Percentiles rank a stretch among this genome's conserved stretches.
These are phyloP conservation scores for Cercis canadensis DNA, from an alignment of 306 rosid species.

Conservation along the genomic window DNA sequence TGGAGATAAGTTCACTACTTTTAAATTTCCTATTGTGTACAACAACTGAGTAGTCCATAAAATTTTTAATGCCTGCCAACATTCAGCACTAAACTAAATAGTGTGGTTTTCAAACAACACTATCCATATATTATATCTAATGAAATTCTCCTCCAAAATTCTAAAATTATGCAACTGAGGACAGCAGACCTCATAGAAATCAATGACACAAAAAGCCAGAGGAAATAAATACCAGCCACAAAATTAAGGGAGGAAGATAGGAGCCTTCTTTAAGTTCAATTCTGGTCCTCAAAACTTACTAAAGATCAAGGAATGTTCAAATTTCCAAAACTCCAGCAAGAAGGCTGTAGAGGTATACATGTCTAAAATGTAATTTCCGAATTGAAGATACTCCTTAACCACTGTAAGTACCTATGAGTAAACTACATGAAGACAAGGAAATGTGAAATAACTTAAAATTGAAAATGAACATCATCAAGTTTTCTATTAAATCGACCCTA, in stretches of 20 bases:
- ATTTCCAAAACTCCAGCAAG: background rate
- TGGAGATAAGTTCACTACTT: background rate
- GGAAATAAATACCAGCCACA: background rate
- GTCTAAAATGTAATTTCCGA: conserved; percentile 22
- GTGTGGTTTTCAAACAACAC: background rate
- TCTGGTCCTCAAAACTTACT: background rate
- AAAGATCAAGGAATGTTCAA: background rate
- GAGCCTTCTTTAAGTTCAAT: conserved; percentile 22
- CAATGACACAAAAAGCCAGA: background rate
- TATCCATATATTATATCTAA: background rate
- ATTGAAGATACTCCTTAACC: conserved; percentile 14
- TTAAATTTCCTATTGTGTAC: no score
- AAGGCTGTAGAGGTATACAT: conserved; percentile 7
- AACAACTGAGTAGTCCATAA: background rate
- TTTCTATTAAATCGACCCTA: conserved; percentile 16
- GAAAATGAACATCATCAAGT: conserved; percentile 12
- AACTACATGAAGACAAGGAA: background rate
- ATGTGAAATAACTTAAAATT: background rate
- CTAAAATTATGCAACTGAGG: background rate
- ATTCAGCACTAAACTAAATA: no score
- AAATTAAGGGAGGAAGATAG: background rate
- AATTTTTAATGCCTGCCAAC: background rate
- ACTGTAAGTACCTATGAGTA: no score
- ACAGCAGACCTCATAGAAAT: background rate
- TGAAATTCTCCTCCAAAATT: background rate